Conservation (phyloP, 495 filamentous ascomycete species). For the Aspergillus affinis region DNA sequence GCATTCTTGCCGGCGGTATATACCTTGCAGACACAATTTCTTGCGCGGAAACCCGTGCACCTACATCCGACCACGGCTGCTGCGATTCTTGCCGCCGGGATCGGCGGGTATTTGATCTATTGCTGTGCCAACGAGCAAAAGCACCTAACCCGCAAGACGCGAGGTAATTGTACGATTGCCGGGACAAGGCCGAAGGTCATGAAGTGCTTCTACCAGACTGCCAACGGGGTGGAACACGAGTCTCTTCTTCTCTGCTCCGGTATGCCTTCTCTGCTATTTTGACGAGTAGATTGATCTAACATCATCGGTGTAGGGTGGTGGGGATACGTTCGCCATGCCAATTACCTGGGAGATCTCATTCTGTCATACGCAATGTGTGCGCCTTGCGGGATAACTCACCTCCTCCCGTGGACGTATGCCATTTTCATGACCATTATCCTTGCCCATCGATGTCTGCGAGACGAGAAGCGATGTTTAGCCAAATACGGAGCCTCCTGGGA, state of each 20-base stretch:
- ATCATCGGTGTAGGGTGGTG: slow-evolving; percentile 36
- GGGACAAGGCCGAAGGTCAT: neutral
- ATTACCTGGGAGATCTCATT: slow-evolving; percentile 49
- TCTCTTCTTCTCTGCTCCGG: slow-evolving; percentile 43
- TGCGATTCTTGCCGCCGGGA: slow-evolving; percentile 32
- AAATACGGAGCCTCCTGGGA: slow-evolving; percentile 49
- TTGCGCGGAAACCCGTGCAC: slow-evolving; percentile 43
- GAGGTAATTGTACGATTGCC: slow-evolving; percentile 37
- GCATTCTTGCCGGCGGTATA: slow-evolving; percentile 47
- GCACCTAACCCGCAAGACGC: slow-evolving; percentile 40
- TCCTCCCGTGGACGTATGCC: slow-evolving; percentile 49
- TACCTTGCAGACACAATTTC: slow-evolving; percentile 50
- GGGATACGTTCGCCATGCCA: slow-evolving; percentile 48
- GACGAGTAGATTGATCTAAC: neutral
- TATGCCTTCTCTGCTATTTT: neutral
- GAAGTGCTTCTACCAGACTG: slow-evolving; percentile 40
- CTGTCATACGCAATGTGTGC: slow-evolving; percentile 45
- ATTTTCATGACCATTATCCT: slow-evolving; percentile 37
- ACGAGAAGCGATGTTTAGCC: slow-evolving; percentile 41
- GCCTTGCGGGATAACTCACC: slow-evolving; percentile 33
- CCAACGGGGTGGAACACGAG: slow-evolving; percentile 39
- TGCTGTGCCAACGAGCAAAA: slow-evolving; percentile 50
- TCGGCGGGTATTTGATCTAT: slow-evolving; percentile 45
- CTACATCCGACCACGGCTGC: slow-evolving; percentile 26
- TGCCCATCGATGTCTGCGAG: slow-evolving; percentile 19